phyloP scores from a whole-genome alignment of 73 alveolate species.

The Paramecium sonneborni region DNA sequence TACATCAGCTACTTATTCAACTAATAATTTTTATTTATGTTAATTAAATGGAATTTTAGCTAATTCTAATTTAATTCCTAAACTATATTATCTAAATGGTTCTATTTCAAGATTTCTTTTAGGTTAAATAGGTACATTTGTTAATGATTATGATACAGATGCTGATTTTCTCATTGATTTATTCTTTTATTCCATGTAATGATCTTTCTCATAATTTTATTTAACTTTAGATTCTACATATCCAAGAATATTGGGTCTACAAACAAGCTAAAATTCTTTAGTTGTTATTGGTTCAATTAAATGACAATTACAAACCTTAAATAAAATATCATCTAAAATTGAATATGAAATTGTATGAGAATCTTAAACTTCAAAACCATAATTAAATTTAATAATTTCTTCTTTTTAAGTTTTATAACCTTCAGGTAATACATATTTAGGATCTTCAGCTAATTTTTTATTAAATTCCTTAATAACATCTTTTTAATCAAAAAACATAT shows the following conservation, averaged over 20 bases:
- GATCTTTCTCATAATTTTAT: not conserved
- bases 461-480: constrained; percentile 79
- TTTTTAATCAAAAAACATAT: constrained; percentile 71
- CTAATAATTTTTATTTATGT: not conserved
- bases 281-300: constrained; percentile 20
- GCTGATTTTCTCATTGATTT: not conserved
- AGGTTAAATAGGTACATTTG: not conserved
- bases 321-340: constrained; percentile 4
- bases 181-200: constrained; percentile 27
- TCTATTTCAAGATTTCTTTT: constrained; percentile 35
- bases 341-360: not conserved
- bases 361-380: not conserved
- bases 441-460: constrained; percentile 69
- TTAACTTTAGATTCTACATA: constrained; percentile 22
- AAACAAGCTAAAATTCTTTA: not conserved
- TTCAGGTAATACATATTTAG: constrained; percentile 78
- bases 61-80: constrained; percentile 23
- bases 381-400: constrained; percentile 65
- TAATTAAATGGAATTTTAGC: constrained; percentile 42
- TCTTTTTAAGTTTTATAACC: constrained; percentile 75
- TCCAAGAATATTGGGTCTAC: constrained; percentile 38
- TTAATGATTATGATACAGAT: not conserved
- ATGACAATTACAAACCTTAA: not conserved
- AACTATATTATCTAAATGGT: constrained; percentile 19
- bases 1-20: constrained; percentile 40